Evolutionary conservation across 1,284 basidiomycete genomes (phyloP).

Genomic region (Volvariella surrecta): DNA sequence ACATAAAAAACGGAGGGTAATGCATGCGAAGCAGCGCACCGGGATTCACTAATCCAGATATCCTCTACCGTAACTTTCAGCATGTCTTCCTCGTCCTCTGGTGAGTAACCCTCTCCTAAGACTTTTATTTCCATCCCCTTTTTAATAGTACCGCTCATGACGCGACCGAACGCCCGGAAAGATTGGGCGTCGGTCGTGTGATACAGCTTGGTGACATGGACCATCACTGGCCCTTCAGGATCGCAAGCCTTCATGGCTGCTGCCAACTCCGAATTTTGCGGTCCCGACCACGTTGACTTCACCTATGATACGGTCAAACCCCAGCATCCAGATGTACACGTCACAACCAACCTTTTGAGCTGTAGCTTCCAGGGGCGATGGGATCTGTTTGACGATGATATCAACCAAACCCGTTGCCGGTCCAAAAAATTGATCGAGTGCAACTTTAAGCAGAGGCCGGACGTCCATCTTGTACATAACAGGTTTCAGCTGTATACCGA

Average conservation of each 20-base stretch:
- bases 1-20: slow-evolving; percentile 1
- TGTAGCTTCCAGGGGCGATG: slow-evolving; percentile 72
- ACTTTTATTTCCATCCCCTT: slow-evolving; percentile 88
- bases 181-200: slow-evolving; percentile 93
- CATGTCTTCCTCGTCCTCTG: slow-evolving; percentile 99
- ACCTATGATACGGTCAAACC: slow-evolving; percentile 33
- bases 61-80: slow-evolving; percentile 79
- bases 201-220: slow-evolving; percentile 91
- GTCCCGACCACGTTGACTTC: slow-evolving; percentile 79
- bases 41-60: slow-evolving; percentile 85
- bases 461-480: slow-evolving; percentile 99
- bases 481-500: slow-evolving; percentile 87
- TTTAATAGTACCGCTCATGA: slow-evolving; percentile 85
- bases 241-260: slow-evolving; percentile 79
- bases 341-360: slow-evolving; percentile 50
- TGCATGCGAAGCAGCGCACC: slow-evolving; percentile 33
- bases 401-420: slow-evolving; percentile 84
- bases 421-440: slow-evolving; percentile 95
- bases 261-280: slow-evolving; percentile 74
- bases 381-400: slow-evolving; percentile 85
- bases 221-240: slow-evolving; percentile 81
- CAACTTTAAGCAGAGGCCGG: slow-evolving; percentile 86
- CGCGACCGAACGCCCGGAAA: slow-evolving; percentile 93
- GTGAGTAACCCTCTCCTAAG: slow-evolving; percentile 94
- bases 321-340: neutral